Evolutionary conservation across 805 yeast genomes (phyloP).

Genomic region (Candida vartiovaarae): DNA sequence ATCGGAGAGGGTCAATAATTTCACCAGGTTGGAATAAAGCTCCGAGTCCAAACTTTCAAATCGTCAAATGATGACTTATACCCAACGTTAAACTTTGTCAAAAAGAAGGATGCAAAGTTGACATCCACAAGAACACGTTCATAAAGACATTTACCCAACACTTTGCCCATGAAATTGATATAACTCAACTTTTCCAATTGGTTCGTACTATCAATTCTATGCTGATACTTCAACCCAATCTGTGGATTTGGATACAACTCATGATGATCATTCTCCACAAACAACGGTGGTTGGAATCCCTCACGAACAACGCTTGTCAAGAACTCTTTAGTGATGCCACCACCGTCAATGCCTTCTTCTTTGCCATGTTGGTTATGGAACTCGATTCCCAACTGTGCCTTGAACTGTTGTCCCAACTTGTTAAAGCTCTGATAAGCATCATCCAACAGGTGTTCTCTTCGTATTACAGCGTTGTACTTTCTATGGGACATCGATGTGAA

Average conservation of each 20-base stretch:
- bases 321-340: slow-evolving; percentile 91
- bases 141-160: slow-evolving; percentile 84
- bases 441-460: slow-evolving; percentile 63
- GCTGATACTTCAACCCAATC: slow-evolving; percentile 30
- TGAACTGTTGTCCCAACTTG: slow-evolving; percentile 47
- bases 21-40: slow-evolving; percentile 56
- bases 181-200: slow-evolving; percentile 26
- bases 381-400: slow-evolving; percentile 50
- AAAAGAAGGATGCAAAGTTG: slow-evolving; percentile 79
- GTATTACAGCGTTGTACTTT: slow-evolving; percentile 40
- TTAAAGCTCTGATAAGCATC: slow-evolving; percentile 66
- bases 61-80: slow-evolving; percentile 70
- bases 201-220: slow-evolving; percentile 26
- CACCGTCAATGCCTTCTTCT: slow-evolving; percentile 95
- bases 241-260: slow-evolving; percentile 72
- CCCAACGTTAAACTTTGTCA: slow-evolving; percentile 43
- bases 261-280: slow-evolving; percentile 41
- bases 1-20: slow-evolving; percentile 47
- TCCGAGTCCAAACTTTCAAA: slow-evolving; percentile 63
- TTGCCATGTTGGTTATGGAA: slow-evolving; percentile 67
- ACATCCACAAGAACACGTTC: slow-evolving; percentile 77
- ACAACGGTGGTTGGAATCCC: slow-evolving; percentile 46
- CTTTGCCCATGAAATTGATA: slow-evolving; percentile 65
- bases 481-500: neutral
- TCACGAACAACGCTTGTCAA: slow-evolving; percentile 64